Base-by-base conservation (phyloP, 257 asterid species). In the Apocynum venetum region DNA sequence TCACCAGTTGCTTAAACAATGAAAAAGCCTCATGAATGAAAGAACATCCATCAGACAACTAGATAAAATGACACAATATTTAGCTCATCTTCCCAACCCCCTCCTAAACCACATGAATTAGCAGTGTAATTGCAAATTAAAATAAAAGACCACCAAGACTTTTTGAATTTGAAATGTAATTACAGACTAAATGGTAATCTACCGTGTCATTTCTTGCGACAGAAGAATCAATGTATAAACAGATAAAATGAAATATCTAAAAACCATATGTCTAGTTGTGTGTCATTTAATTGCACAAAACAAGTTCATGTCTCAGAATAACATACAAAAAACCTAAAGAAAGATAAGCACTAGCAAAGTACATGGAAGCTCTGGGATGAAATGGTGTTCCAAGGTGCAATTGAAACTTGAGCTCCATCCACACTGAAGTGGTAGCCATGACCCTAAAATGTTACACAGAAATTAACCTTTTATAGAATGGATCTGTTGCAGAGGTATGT, bases 341-440 rank as follows among this genome's bases (percentile, higher is more conserved):
- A 71, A n/a, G 17, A 71, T 17, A 12, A 57, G 19, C 15, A 43
- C 4, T 51, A n/a, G 80, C 73, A 83, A 79, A 64, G 43, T 77
- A 93, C 99, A 92, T 93, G 98, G 85, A 90, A 88, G 86, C 89
- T 93, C 84, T 96, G 99, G 75, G 89, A 87, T 38, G 99, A 90
- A 80, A 91, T 83, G 83, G 91, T 88, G 86, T 96, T 91, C 98
- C 98, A 96, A 76, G 88, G 91, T 74, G 84, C 75, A 79, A 41
- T 75, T 3, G 77, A 88, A 70, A 89, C 79, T 89, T 84, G 88
- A 76, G 72, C 57, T 48, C 97, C 97, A 36, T 89, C 89, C 79
- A 80, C 82, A 38, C 79, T 89, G 81, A 87, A 76, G 86, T 90
- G 91, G 89, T 83, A 71, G 81, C 99, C 98, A 85, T 72, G 96